Evolutionary conservation across 2,329 filamentous ascomycete genomes (phyloP).

Genomic region (Alternaria conjuncta): DNA sequence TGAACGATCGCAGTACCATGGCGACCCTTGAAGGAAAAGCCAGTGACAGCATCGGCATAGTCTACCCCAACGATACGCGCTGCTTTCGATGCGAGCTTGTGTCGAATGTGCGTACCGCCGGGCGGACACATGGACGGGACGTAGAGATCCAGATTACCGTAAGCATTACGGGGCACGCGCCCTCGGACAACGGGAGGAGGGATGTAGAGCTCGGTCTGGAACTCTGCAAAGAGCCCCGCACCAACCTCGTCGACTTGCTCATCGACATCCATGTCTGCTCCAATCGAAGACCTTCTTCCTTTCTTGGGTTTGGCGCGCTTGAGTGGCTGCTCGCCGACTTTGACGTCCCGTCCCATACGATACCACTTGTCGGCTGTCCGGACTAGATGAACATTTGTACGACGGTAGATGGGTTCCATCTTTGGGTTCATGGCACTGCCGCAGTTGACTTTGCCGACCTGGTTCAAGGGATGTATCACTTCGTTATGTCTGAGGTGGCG

Average conservation of each 20-base stretch:
- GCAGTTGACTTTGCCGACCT: conserved; percentile 78
- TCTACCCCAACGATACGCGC: conserved; percentile 80
- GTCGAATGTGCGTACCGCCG: conserved; percentile 64
- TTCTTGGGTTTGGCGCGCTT: conserved; percentile 65
- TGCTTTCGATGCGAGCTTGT: conserved; percentile 69
- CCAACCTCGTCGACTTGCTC: conserved; percentile 53
- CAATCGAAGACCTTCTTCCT: conserved; percentile 29
- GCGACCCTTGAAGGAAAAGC: conserved; percentile 85
- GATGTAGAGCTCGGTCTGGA: conserved; percentile 73
- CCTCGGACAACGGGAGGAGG: conserved; percentile 79
- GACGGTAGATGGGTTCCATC: conserved; percentile 81
- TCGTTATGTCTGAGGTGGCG: conserved; percentile 84
- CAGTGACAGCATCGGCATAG: conserved; percentile 87
- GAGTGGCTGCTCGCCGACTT: conserved; percentile 75
- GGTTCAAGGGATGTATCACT: conserved; percentile 74
- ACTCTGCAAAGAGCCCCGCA: conserved; percentile 63
- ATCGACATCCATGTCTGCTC: conserved; percentile 41
- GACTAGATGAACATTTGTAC: conserved; percentile 79
- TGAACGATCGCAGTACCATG: conserved; percentile 83
- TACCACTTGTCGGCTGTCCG: conserved; percentile 90
- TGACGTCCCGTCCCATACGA: conserved; percentile 80
- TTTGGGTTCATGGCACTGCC: conserved; percentile 63
- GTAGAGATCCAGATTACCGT: conserved; percentile 69
- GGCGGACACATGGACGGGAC: conserved; percentile 68
- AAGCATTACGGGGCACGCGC: conserved; percentile 68